Evolutionary conservation across 495 filamentous ascomycete genomes (phyloP).

Genomic region (Pyrenula aspistea): DNA sequence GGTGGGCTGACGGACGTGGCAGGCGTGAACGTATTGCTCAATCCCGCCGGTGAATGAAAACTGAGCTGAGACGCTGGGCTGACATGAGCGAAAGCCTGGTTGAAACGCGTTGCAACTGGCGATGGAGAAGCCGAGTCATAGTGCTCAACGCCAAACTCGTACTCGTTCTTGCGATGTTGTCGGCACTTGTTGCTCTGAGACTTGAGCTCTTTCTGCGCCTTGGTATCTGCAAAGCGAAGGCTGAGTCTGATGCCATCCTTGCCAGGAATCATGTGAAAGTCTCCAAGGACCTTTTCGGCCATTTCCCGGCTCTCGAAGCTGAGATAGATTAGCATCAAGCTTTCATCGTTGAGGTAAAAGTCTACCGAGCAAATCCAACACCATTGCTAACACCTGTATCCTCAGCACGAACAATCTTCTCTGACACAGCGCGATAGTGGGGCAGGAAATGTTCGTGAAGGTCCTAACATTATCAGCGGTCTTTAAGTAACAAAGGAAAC

Average conservation of each 20-base stretch:
- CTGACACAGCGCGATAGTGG: conserved; percentile 65
- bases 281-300: conserved; percentile 73
- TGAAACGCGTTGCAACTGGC: conserved; percentile 20
- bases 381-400: conserved; percentile 80
- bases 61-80: conserved; percentile 31
- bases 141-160: conserved; percentile 52
- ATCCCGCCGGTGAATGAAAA: conserved; percentile 26
- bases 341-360: not conserved
- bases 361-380: conserved; percentile 91
- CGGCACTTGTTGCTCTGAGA: conserved; percentile 84
- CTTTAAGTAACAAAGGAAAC: not conserved
- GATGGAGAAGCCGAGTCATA: conserved; percentile 31
- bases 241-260: conserved; percentile 70
- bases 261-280: conserved; percentile 59
- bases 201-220: conserved; percentile 91
- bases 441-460: conserved; percentile 50
- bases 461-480: conserved; percentile 13
- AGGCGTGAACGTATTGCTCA: conserved; percentile 31
- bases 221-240: conserved; percentile 92
- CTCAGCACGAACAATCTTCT: conserved; percentile 83
- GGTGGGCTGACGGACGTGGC: conserved; percentile 37
- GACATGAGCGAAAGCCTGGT: conserved; percentile 19
- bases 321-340: conserved; percentile 4
- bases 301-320: conserved; percentile 82
- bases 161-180: conserved; percentile 88